Base-by-base conservation (phyloP, 2,329 filamentous ascomycete species). In the Seiridium cupressi region DNA sequence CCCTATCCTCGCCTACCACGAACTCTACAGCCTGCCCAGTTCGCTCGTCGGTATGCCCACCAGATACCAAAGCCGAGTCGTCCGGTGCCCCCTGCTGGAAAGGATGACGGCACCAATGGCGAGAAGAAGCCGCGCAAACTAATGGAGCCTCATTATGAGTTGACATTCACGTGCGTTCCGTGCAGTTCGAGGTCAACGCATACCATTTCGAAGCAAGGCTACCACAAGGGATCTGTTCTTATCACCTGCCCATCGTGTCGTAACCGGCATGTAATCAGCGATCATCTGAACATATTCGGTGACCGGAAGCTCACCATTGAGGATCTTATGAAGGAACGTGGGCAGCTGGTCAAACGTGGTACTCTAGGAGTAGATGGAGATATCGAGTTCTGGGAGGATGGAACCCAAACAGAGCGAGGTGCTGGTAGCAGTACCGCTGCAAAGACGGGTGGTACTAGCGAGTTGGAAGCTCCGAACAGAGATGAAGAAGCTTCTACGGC, bases 101-200 rank as follows among this genome's bases (percentile, higher is more conserved):
- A 31, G 32, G 42, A 46, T n/a, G 40, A 10, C 13, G 74, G 73
- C 13, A 36, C 8, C n/a, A 13, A 44, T 18, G 10, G 38, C 51
- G 36, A 55, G n/a, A 18, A n/a, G 6, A 55, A 55, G n/a, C 31
- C 67, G 34, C 69, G 72, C 65, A 68, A 67, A 66, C 64, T 66
- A 3, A 72, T 64, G 54, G 69, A 86, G 66, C 92, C 92, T 1
- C 86, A 91, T 60, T 99, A 98, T 77, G 84, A 92, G 67, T 83
- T 99, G 65, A 91, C 88, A 55, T 97, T 99, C 74, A 99, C 95
- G 66, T 99, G 95, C 83, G 88, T 90, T 61, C 92, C 91, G 38
- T 99, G 95, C 77, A 80, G 83, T 51, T 79, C 84, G 42, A 89
- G 93, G 60, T 96, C 92, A n/a, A 84, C 87, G 10, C 96, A 99